These are phyloP conservation scores for Wickerhamomyces chambardii DNA, from an alignment of 805 yeast species.

Conservation along the genomic window DNA sequence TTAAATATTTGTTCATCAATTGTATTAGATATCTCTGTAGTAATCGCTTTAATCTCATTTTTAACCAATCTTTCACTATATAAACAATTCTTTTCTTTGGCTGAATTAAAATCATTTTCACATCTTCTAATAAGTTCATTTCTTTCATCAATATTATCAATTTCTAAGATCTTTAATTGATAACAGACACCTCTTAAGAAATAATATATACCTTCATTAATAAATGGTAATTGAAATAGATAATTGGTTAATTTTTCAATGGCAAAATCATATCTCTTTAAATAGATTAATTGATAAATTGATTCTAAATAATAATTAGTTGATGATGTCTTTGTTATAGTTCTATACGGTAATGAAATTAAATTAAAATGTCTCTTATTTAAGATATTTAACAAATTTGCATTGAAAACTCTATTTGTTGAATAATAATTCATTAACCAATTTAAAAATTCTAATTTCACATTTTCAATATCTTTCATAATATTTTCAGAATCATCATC, in stretches of 20 bases:
- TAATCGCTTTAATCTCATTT: no score
- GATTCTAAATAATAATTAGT: conserved; percentile 3
- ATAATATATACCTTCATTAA: conserved; percentile 14
- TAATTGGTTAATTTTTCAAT: conserved; percentile 12
- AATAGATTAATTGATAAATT: no score
- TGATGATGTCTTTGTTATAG: conserved; percentile 5
- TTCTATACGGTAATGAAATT: conserved; percentile 8
- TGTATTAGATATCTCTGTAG: no score
- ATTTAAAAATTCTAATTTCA: conserved; percentile 6
- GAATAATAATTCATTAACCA: conserved; percentile 12
- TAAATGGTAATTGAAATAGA: conserved; percentile 9
- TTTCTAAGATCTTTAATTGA: conserved; percentile 5
- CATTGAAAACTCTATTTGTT: neutral
- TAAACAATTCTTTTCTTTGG: no score
- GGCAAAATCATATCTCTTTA: neutral
- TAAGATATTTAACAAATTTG: neutral
- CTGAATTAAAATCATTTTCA: no score
- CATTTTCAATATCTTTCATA: no score
- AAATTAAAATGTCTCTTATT: no score
- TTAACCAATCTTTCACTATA: no score
- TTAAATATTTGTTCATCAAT: no score
- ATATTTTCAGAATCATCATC: neutral
- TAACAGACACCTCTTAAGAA: conserved; percentile 15
- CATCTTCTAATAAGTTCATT: no score
- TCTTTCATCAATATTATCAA: neutral